Percentiles rank a stretch among this genome's conserved stretches.
Conservation (phyloP, 371 early-diverging fungal genomes). For the Vairimorpha ceranae region DNA sequence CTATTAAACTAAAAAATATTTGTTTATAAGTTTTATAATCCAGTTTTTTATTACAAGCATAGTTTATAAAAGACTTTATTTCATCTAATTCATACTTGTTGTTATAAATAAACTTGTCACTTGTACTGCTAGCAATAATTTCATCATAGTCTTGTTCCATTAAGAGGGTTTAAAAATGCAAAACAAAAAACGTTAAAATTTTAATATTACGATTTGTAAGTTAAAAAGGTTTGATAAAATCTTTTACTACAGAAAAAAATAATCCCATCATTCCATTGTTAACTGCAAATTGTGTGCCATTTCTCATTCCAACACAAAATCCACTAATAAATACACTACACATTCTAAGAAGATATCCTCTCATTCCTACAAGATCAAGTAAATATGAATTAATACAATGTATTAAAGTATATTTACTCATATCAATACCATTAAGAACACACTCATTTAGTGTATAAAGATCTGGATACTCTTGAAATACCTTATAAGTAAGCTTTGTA, state of each 20-base stretch:
- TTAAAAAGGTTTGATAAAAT: background rate
- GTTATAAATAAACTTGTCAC: background rate
- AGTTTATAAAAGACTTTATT: background rate
- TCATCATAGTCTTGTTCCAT: background rate
- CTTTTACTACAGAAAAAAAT: background rate
- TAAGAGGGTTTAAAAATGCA: slow-evolving; percentile 4
- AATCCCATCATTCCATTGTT: background rate
- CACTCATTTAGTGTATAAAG: background rate
- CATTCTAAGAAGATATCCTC: background rate
- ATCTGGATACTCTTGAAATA: background rate
- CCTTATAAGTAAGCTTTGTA: slow-evolving; percentile 1
- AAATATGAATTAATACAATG: background rate
- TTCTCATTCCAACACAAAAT: slow-evolving; percentile 15
- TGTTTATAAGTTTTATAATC: background rate
- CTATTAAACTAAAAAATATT: background rate
- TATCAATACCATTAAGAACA: slow-evolving; percentile 8
- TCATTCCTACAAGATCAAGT: background rate
- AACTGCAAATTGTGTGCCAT: slow-evolving; percentile 18
- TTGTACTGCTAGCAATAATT: background rate
- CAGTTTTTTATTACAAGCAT: background rate
- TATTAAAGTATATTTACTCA: slow-evolving; percentile 28
- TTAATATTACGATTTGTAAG: background rate
- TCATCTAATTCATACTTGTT: background rate
- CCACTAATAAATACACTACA: background rate
- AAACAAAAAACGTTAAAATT: background rate